phyloP scores from a whole-genome alignment of 495 filamentous ascomycete species.

The Penicillium bovifimosum region DNA sequence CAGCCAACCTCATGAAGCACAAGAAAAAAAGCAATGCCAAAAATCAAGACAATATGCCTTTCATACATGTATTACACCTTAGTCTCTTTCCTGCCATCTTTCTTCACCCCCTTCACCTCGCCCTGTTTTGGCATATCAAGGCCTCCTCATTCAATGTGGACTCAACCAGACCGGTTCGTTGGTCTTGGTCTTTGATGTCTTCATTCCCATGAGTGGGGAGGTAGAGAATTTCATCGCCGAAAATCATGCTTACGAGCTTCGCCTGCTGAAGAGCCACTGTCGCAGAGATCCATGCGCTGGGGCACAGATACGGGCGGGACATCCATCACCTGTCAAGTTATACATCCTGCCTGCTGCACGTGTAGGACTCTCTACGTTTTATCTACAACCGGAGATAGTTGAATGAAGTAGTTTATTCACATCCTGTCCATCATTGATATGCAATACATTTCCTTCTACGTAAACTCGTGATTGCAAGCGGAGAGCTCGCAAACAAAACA shows the following conservation, averaged over 20 bases:
- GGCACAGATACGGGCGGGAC: constrained; percentile 97
- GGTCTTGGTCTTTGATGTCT: constrained; percentile 24
- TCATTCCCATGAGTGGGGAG: constrained; percentile 38
- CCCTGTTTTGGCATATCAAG: constrained; percentile 36
- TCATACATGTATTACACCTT: constrained; percentile 3
- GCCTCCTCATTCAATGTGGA: constrained; percentile 33
- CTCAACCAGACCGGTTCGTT: constrained; percentile 12
- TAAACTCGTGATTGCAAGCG: constrained; percentile 23
- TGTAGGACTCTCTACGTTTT: too few species aligned
- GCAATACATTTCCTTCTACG: constrained; percentile 23
- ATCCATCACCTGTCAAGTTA: constrained; percentile 33
- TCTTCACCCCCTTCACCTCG: constrained; percentile 3
- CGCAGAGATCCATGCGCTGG: constrained; percentile 61
- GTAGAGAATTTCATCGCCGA: constrained; percentile 35
- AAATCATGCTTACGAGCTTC: constrained; percentile 35
- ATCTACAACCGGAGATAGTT: neutral
- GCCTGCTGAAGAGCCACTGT: constrained; percentile 87
- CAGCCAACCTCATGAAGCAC: constrained; percentile 4
- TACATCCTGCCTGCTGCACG: too few species aligned
- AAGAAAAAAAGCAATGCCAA: constrained; percentile 9
- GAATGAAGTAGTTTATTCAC: constrained; percentile 19
- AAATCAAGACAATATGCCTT: constrained; percentile 7
- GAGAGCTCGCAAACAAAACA: constrained; percentile 17
- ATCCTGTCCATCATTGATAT: constrained; percentile 25
- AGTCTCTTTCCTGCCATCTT: neutral